These are phyloP conservation scores for Aspergillus neotritici DNA, from an alignment of 2,329 filamentous ascomycete genomes.

Conservation along the genomic window DNA sequence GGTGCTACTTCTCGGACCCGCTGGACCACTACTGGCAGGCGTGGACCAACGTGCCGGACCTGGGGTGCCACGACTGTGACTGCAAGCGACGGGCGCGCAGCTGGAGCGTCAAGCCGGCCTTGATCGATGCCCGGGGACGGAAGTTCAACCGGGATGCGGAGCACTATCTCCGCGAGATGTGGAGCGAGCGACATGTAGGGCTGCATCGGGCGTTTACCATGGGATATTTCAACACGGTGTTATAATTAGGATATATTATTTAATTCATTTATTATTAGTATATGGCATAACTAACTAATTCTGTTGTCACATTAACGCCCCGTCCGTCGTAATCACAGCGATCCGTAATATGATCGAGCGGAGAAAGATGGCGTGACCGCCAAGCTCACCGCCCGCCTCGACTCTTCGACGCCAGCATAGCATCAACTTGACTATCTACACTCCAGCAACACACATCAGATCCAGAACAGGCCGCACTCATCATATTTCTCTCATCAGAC, in stretches of 20 bases:
- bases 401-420: no score
- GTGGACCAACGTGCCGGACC: constrained; percentile 19
- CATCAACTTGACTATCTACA: no score
- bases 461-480: no score
- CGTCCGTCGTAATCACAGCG: no score
- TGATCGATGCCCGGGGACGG: constrained; percentile 23
- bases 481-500: background rate
- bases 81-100: constrained; percentile 22
- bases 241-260: constrained; percentile 4
- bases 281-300: no score
- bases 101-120: constrained; percentile 25
- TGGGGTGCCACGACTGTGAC: constrained; percentile 22
- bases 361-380: no score
- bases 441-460: no score
- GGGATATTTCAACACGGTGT: constrained; percentile 15
- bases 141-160: constrained; percentile 22
- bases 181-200: constrained; percentile 22
- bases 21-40: constrained; percentile 26
- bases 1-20: constrained; percentile 21
- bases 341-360: no score
- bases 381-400: no score
- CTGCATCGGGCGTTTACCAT: constrained; percentile 18
- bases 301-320: no score
- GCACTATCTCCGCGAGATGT: constrained; percentile 25
- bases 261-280: no score